Base-by-base conservation (phyloP, 805 yeast species). In the Blastobotrys parvus region DNA sequence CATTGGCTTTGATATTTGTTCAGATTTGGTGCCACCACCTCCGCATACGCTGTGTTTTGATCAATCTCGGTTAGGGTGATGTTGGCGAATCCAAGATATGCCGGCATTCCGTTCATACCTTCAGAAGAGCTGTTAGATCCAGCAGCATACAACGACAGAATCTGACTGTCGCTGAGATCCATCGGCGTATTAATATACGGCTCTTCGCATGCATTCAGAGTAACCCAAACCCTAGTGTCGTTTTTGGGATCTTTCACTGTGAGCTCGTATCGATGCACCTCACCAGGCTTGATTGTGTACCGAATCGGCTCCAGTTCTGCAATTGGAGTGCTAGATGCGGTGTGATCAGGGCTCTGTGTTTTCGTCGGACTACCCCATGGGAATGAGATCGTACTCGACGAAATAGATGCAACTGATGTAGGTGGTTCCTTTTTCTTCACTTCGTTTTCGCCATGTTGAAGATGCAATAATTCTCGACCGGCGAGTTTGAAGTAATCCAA, bases 1-100 rank as follows among this genome's bases (percentile, higher is more conserved):
- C 89, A 82, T 7, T 44, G 33, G 13, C 52, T 57, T 17, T 32
- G 29, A 11, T 25, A 35, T n/a, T 15, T 25, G 11, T 20, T 11
- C 19, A 32, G 18, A 13, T 41, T 20, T 3, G 51, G 46, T 2
- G 41, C 35, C 2, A 49, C 52, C 10, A 42, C 44, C 8, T 52
- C 40, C 15, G 46, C 49, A 13, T 43, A 35, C 0, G 44, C 39
- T 1, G 39, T 29, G 17, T 30, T 17, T 8, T 35, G 29, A 3
- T 44, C 21, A n/a, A 41, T 10, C 30, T 59, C 53, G 4, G 52
- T 51, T 10, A 47, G 38, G 3, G 54, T 53, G 36, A 45, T 27
- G 29, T 45, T 54, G 16, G 53, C 52, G 54, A 65, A 32, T 59
- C 71, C 51, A 17, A 32, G 11, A 23, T 38, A 18, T 21, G 35